These are phyloP conservation scores for Bruguiera gymnorhiza DNA, from an alignment of 345 rosid genomes.

Conservation along the genomic window DNA sequence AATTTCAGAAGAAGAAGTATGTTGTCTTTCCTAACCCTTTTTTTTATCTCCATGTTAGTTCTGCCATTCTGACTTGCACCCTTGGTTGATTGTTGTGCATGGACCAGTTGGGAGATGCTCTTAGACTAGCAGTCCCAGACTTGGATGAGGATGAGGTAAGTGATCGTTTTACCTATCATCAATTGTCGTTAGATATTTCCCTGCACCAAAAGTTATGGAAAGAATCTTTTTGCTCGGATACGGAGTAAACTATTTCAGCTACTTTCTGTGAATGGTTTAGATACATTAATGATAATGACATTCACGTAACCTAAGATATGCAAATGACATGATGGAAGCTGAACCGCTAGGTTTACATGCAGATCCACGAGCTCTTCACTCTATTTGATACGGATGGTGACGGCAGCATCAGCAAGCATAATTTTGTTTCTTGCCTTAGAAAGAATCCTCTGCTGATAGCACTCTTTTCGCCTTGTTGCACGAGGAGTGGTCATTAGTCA, in stretches of 20 bases:
- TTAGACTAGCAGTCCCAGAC: slow-evolving; percentile 53
- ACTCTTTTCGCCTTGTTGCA: slow-evolving; percentile 42
- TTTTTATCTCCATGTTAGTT: not conserved
- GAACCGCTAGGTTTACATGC: slow-evolving; percentile 1
- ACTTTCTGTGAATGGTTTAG: not conserved
- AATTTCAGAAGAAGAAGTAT: slow-evolving; percentile 63
- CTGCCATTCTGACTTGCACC: slow-evolving; percentile 14
- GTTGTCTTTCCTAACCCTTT: not conserved
- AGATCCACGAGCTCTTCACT: slow-evolving; percentile 55
- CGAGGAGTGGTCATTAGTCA: slow-evolving; percentile 19
- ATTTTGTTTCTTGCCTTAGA: slow-evolving; percentile 54
- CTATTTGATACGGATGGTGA: slow-evolving; percentile 56
- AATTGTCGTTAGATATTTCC: not conserved
- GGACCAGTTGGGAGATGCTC: slow-evolving; percentile 55
- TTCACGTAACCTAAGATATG: not conserved
- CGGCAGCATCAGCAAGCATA: slow-evolving; percentile 48
- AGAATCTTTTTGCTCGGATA: not conserved
- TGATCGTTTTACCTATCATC: not conserved
- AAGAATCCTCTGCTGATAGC: slow-evolving; percentile 71
- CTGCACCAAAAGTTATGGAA: not conserved
- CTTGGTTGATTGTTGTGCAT: slow-evolving; percentile 14
- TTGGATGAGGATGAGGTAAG: slow-evolving; percentile 58
- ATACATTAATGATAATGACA: not conserved
- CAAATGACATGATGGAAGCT: not conserved
- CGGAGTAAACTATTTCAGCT: not conserved